Evolutionary conservation across 768 basidiomycete genomes (phyloP), one percentile per base, ranked within the genome.

Genomic region (Trametes maxima): DNA sequence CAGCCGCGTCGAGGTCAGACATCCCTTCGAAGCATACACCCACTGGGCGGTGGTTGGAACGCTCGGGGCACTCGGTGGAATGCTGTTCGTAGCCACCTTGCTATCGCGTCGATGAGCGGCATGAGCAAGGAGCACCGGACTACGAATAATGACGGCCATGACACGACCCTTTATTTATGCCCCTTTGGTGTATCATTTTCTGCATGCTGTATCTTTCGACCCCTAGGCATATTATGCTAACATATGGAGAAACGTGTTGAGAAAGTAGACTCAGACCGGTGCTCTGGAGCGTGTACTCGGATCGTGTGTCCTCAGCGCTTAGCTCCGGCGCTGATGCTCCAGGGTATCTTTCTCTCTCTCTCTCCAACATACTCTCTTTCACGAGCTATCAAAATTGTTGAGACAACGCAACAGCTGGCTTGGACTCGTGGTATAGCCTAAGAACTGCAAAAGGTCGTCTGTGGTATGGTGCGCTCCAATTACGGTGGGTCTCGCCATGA

Each of bases 11-110:
- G 69, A 71, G 4, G 63, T 78, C 28, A 70, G 73, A 17, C 72
- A 74, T 48, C 81, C 75, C 12, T 87, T 89, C 68, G 79, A 80
- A 35, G 85, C 85, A 14, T 84, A 85, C 63, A 83, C 83, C 40
- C 81, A 80, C 37, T 86, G 87, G 83, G 82, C 82, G 14, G 82
- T 86, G 28, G 76, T 89, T 17, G 86, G 86, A 17, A 79, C 81
- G 4, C 65, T 89, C n/a, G 88, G 87, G 2, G 87, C 81, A 2
- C 70, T 90, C 16, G 84, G 77, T 1, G 87, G 87, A 44, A 78
- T 87, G 66, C 74, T 90, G 74, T 77, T 83, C 53, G 83, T 81
- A 49, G 80, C 84, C 7, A 72, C 80, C 19, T n/a, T 72, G 10
- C 50, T 75, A 13, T 57, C 68, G n/a, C 65, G 69, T 21, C 61